phyloP scores from a whole-genome alignment of 441 rosid species.

The Macaranga tanarius region DNA sequence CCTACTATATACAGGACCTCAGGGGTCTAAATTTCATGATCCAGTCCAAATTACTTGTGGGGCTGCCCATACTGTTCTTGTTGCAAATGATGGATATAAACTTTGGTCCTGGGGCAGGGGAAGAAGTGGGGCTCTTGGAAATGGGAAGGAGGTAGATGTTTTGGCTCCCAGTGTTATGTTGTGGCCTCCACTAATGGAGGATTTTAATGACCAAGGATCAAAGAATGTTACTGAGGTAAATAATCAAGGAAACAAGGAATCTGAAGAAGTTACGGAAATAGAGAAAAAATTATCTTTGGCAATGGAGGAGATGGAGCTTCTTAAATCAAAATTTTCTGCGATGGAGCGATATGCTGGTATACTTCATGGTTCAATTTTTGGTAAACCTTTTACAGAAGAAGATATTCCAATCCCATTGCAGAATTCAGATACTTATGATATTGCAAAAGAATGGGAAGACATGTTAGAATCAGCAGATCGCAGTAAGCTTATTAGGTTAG shows the following conservation, averaged over 20 bases:
- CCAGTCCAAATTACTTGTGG: slow-evolving; percentile 79
- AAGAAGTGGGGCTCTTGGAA: slow-evolving; percentile 84
- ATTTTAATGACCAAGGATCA: slow-evolving; percentile 36
- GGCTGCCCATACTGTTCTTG: slow-evolving; percentile 84
- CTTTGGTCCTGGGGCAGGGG: slow-evolving; percentile 98
- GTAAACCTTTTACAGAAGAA: slow-evolving; percentile 65
- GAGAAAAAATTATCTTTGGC: slow-evolving; percentile 48
- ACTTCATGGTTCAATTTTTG: slow-evolving; percentile 81
- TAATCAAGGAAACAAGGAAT: slow-evolving; percentile 29
- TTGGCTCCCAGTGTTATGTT: slow-evolving; percentile 46
- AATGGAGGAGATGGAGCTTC: slow-evolving; percentile 63
- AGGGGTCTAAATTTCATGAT: slow-evolving; percentile 46
- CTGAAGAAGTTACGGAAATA: slow-evolving; percentile 31
- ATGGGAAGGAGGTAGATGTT: slow-evolving; percentile 47
- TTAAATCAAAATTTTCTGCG: slow-evolving; percentile 51
- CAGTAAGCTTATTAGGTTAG: slow-evolving; percentile 60
- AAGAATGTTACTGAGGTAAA: slow-evolving; percentile 20
- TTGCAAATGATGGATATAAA: slow-evolving; percentile 63
- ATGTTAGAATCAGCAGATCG: slow-evolving; percentile 75
- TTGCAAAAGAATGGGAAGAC: slow-evolving; percentile 73
- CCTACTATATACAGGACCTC: slow-evolving; percentile 33
- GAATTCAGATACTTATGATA: slow-evolving; percentile 52
- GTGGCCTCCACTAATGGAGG: slow-evolving; percentile 63
- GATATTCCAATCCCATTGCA: slow-evolving; percentile 58
- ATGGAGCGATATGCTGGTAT: slow-evolving; percentile 75